phyloP scores from a whole-genome alignment of 768 basidiomycete genomes.

The Leccinum ochraceum region DNA sequence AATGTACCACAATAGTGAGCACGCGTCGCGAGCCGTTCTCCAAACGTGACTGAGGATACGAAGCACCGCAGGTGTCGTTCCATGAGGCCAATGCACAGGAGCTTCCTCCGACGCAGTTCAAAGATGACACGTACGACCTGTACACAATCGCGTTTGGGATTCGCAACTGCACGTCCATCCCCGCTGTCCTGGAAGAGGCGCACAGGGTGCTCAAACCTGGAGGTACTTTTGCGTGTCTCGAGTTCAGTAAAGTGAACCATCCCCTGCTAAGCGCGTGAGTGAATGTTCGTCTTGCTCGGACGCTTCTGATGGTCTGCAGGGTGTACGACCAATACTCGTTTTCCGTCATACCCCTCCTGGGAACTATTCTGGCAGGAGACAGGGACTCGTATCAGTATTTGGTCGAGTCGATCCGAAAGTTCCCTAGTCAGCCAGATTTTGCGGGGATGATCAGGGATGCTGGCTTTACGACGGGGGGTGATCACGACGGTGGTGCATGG shows the following conservation, averaged over 20 bases:
- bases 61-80: constrained; percentile 92
- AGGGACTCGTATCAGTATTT: constrained; percentile 96
- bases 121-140: constrained; percentile 84
- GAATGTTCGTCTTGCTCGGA: background rate
- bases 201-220: constrained; percentile 95
- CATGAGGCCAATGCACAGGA: constrained; percentile 91
- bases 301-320: constrained; percentile 42
- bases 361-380: constrained; percentile 96
- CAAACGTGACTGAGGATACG: constrained; percentile 4
- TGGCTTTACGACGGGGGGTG: constrained; percentile 73
- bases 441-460: constrained; percentile 86
- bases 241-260: constrained; percentile 92
- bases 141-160: constrained; percentile 99
- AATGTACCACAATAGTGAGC: constrained; percentile 95
- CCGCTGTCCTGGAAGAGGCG: constrained; percentile 85
- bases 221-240: constrained; percentile 92
- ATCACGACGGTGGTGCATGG: constrained; percentile 84
- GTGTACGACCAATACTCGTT: constrained; percentile 96
- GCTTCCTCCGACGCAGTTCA: constrained; percentile 65
- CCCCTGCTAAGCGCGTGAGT: constrained; percentile 84
- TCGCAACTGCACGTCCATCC: constrained; percentile 93
- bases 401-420: constrained; percentile 94
- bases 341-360: constrained; percentile 89
- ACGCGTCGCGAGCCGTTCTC: background rate
- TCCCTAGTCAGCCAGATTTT: constrained; percentile 87